Evolutionary conservation across 73 alveolate genomes (phyloP), one percentile per base, ranked within the genome.

Genomic region (Paramecium biaurelia): DNA sequence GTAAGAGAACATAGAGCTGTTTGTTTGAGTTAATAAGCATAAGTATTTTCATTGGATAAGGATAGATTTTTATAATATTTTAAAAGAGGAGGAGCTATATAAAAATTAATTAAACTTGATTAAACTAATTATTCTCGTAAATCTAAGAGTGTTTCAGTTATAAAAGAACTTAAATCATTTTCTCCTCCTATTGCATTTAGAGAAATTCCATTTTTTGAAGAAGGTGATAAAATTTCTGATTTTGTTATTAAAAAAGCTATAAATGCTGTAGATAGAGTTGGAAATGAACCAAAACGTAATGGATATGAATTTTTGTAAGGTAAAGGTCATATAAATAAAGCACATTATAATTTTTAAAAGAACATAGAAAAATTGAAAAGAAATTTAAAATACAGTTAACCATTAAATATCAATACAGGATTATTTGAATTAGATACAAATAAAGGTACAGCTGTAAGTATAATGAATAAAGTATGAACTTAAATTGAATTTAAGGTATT

Each of bases 361-460:
- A 79, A 79, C 43, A 2, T 30, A 43, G 90, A 79, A 2, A 24
- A 0, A 10, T 37, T 79, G 21, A 43, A 45, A 21, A 79, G 56
- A 47, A 79, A 79, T 45, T n/a, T 41, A 18, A 79, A 79, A 24
- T 21, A 7, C 26, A 79, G 76, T 47, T 76, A 43, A 79, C 90
- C 90, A 15, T 45, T 79, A 79, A 10, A 30, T 18, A 20, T 79
- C 2, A 47, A 47, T 42, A 43, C 34, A 18, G 57, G 63, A 5
- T 79, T 79, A 79, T 79, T 79, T 79, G 90, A 79, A 7, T 30
- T 79, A 6, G 90, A 79, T 43, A 12, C 41, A 24, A 79, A 41
- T 43, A 79, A 79, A 21, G 90, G 90, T 9, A 30, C 76, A 38
- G 90, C 90, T 5, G 43, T 79, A 21, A 79, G 90, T 79, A 79